phyloP scores from a whole-genome alignment of 73 alveolate genomes.

The Urostyla sp. region DNA sequence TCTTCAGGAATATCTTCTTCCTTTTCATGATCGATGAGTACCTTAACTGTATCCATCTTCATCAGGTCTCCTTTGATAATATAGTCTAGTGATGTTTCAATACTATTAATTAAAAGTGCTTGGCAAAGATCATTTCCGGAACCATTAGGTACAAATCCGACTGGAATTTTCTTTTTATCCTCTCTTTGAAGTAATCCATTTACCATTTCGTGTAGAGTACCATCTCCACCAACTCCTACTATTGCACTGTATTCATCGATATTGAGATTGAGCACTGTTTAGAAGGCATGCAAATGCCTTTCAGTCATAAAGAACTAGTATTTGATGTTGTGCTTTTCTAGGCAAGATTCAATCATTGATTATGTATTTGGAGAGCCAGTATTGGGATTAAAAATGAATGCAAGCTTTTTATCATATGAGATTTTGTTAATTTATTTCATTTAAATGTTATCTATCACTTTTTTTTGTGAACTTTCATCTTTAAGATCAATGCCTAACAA shows the following conservation, averaged over 20 bases:
- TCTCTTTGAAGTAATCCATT: not conserved
- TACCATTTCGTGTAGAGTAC: not conserved
- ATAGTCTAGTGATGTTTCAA: not conserved
- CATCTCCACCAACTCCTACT: slow-evolving; percentile 5
- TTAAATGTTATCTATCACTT: too few species aligned
- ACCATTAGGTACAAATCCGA: slow-evolving; percentile 1
- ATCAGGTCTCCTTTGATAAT: not conserved
- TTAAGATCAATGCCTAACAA: not conserved
- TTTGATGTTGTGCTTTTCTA: not conserved
- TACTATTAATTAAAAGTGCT: not conserved
- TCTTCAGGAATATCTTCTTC: not conserved
- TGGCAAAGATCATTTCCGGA: not conserved
- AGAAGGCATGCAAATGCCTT: not conserved
- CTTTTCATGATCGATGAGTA: not conserved
- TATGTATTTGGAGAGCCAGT: not conserved
- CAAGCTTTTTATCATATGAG: not conserved
- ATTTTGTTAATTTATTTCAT: not conserved
- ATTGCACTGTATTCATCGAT: not conserved
- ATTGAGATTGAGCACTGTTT: not conserved
- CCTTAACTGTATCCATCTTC: not conserved
- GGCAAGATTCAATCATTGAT: not conserved
- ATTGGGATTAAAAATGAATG: not conserved
- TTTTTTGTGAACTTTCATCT: too few species aligned
- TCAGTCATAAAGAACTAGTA: not conserved
- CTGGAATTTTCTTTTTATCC: slow-evolving; percentile 6